Evolutionary conservation across 306 rosid genomes (phyloP).

Genomic region (Vigna nakashimae): DNA sequence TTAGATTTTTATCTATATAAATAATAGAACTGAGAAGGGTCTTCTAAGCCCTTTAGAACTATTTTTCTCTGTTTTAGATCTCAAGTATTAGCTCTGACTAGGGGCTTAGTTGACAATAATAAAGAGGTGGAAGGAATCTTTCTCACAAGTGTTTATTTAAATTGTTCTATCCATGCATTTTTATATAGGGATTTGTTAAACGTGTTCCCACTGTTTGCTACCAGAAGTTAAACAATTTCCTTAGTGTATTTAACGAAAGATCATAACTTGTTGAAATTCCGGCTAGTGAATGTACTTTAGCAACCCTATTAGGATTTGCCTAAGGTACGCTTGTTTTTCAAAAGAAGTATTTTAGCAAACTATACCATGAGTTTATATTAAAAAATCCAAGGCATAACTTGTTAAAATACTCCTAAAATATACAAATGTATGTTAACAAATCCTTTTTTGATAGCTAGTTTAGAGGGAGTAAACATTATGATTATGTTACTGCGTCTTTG

Average conservation of each 20-base stretch:
- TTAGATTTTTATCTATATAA: too few relatives aligned
- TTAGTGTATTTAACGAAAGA: not conserved
- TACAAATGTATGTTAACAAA: not conserved
- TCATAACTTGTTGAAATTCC: not conserved
- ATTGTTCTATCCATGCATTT: constrained; percentile 19
- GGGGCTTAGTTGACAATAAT: not conserved
- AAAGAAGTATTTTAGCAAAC: not conserved
- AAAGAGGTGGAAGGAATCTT: constrained; percentile 29
- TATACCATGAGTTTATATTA: not conserved
- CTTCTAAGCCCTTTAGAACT: too few relatives aligned
- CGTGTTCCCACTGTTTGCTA: not conserved
- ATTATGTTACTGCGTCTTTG: not conserved
- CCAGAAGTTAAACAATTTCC: not conserved
- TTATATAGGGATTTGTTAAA: not conserved
- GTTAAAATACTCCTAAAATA: not conserved
- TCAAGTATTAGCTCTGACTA: not conserved
- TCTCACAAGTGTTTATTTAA: not conserved
- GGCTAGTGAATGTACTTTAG: not conserved
- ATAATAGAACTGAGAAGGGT: too few relatives aligned
- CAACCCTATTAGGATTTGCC: not conserved
- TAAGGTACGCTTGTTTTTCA: not conserved
- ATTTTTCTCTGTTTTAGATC: too few relatives aligned
- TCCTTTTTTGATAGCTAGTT: not conserved
- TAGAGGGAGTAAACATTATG: not conserved
- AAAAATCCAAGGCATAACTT: not conserved